Base-by-base conservation (phyloP, 345 rosid genomes). In the Tarenaya hassleriana region DNA sequence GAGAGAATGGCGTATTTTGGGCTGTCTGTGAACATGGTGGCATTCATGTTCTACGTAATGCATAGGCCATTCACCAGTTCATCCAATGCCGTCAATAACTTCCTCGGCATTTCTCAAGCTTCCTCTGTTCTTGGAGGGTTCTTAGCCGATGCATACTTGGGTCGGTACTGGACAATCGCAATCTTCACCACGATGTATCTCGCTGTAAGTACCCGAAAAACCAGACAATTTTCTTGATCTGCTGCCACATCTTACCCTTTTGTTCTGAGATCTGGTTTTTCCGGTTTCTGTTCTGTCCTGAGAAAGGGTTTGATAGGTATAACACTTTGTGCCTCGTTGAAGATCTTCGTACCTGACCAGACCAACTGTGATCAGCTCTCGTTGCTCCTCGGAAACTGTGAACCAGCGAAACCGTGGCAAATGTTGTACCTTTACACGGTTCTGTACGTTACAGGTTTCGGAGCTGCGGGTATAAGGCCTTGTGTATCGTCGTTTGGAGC, bases 401-500 rank as follows among this genome's bases (percentile, higher is more conserved):
- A 81, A 70, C 73, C 73, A 11, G 90, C 97, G 1, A 86, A 86
- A 64, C 69, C 84, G 11, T 89, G 94, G 95, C 97, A 89, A 65
- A 83, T 79, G 83, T 27, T 66, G 49, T 89, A 75, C 41, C 95
- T 89, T 48, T 72, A 81, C 31, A 62, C 76, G 0, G 84, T 83
- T 49, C 95, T 89, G 35, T 89, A 89, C 45, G 59, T 81, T 55
- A 83, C 90, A 4, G 97, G 79, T 34, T 80, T 89, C 1, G 95
- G 97, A 21, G 95, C 97, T 10, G 90, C 97, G 0, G 97, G 95
- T 5, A 89, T 89, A 59, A 75, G 97, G 45, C 97, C 97, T 7
- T 89, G 97, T 49, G 94, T 89, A 47, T 89, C 97, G 10, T 89
- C 97, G 3, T 89, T 86, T 40, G 97, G 97, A 50, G 97, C 95